Conservation (phyloP, 768 basidiomycete species). For the Gautieria morchelliformis region DNA sequence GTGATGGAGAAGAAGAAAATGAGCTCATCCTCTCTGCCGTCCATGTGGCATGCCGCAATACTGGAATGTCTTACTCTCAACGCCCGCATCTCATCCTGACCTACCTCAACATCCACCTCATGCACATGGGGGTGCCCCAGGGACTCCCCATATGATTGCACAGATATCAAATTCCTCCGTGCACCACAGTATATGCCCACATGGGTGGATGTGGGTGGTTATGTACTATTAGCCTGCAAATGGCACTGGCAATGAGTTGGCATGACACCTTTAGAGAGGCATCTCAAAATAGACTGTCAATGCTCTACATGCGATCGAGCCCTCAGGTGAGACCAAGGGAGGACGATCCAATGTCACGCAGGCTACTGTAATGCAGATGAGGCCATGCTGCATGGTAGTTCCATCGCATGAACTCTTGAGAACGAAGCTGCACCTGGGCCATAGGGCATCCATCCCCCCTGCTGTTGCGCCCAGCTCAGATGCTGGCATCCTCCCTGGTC, state of each 20-base stretch:
- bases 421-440: neutral
- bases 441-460: neutral
- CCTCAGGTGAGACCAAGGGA: slow-evolving; percentile 27
- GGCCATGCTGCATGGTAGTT: neutral
- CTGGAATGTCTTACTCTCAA: slow-evolving; percentile 89
- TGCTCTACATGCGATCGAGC: slow-evolving; percentile 70
- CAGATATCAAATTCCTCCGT: no score
- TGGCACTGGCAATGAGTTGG: no score
- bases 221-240: no score
- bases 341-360: neutral
- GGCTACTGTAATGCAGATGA: neutral
- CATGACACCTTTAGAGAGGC: no score
- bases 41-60: slow-evolving; percentile 63
- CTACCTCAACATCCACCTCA: slow-evolving; percentile 62
- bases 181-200: no score
- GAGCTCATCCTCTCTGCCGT: slow-evolving; percentile 51
- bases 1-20: slow-evolving; percentile 38
- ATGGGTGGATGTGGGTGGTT: no score
- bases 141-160: no score
- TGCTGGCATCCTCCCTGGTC: slow-evolving; percentile 1
- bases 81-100: slow-evolving; percentile 72
- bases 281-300: no score
- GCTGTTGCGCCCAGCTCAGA: neutral
- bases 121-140: slow-evolving; percentile 48
- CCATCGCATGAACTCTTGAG: neutral